Base-by-base conservation (phyloP, 1,139 yeast species). In the Pichia sp. region DNA sequence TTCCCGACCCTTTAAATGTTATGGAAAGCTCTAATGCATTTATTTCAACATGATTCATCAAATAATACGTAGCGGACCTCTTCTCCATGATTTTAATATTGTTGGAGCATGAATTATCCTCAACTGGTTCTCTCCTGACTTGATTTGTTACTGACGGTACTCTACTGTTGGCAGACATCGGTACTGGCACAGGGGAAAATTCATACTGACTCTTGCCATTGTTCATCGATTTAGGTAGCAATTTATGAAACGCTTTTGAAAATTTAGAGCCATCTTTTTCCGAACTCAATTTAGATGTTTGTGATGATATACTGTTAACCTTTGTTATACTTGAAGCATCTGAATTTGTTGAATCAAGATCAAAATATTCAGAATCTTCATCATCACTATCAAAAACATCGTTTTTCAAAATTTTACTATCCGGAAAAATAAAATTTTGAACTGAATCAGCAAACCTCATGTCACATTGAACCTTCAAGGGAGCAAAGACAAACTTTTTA, bases 1-100 rank as follows among this genome's bases (percentile, higher is more conserved):
- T 72, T 39, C 85, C 84, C 1, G 82, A 75, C 3, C 95, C 95
- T 57, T 81, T 79, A 67, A 85, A 86, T 49, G 95, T 84, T 27
- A 87, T 72, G 38, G 79, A 68, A 39, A 88, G 62, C 28, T 68
- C 65, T 39, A 81, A 70, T 35, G 73, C 69, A 4, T 72, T 66
- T 37, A 88, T 71, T 38, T 72, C 71, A 46, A 86, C 70, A 43
- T 74, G 72, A 28, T 79, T 76, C 39, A 86, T 44, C 44, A 59
- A 38, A 37, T 53, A 58, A 44, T 54, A 61, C 26, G 45, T 75
- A 37, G 84, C 77, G 51, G 83, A 72, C 58, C 79, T 83, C 46
- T 73, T 64, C 49, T 84, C 71, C 79, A 85, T 82, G 43, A 74
- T 68, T 8, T 36, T 38, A 16, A 58, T 52, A 38, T 55, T 33